phyloP scores from a whole-genome alignment of 2,329 filamentous ascomycete genomes.

The Colletotrichum eremochloae region DNA sequence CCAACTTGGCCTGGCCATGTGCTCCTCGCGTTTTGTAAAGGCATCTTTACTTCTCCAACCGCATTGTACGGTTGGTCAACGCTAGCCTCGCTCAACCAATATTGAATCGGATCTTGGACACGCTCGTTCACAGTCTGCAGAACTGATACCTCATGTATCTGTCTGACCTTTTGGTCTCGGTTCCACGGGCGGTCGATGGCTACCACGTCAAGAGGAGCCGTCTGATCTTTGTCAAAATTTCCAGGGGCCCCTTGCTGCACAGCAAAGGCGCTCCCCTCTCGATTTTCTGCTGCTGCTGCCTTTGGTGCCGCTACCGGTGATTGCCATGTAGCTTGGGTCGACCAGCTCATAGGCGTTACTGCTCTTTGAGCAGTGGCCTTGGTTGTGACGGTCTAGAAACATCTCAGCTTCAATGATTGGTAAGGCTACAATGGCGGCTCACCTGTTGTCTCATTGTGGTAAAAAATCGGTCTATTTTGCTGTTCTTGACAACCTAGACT shows the following conservation, averaged over 20 bases:
- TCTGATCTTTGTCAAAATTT: too few species aligned
- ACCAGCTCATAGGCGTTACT: neutral
- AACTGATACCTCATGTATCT: neutral
- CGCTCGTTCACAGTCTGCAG: neutral
- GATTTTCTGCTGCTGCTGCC: neutral
- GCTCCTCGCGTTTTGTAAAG: neutral
- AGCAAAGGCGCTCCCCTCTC: neutral
- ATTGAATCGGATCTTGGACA: neutral
- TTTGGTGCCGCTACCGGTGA: neutral
- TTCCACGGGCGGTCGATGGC: neutral
- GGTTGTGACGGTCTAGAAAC: neutral
- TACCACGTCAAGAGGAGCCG: neutral
- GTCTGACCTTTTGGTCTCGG: neutral
- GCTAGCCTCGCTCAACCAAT: neutral
- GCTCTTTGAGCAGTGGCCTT: neutral
- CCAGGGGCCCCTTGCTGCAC: neutral
- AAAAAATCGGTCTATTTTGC: neutral
- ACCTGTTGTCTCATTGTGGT: neutral
- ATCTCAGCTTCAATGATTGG: neutral
- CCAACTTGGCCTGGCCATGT: neutral
- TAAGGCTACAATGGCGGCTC: neutral
- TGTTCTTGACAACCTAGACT: neutral
- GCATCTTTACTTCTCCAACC: neutral
- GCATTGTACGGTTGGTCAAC: constrained; percentile 7
- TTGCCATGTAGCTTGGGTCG: neutral